Evolutionary conservation across 2,329 filamentous ascomycete genomes (phyloP).

Genomic region (Talaromyces verruculosus): DNA sequence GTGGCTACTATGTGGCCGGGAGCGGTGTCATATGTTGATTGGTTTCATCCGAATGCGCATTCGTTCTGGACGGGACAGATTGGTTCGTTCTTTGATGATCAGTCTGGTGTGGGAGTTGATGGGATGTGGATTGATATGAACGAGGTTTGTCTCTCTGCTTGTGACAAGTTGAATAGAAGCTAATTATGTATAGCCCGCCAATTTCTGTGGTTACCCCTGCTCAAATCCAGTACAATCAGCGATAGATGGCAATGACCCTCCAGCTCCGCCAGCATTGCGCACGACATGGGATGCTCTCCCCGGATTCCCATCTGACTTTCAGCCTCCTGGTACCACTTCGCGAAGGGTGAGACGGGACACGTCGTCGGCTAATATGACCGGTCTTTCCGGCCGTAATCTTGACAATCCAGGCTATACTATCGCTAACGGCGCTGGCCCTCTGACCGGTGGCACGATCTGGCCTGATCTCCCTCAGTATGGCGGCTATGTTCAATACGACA

Average conservation of each 20-base stretch:
- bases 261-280: constrained; percentile 62
- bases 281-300: constrained; percentile 66
- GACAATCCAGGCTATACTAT: constrained; percentile 66
- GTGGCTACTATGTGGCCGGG: constrained; percentile 74
- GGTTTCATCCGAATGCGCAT: constrained; percentile 66
- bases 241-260: constrained; percentile 49
- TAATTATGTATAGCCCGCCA: constrained; percentile 36
- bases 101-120: constrained; percentile 70
- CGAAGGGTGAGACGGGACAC: neutral
- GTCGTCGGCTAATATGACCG: constrained; percentile 32
- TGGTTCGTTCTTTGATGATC: constrained; percentile 60
- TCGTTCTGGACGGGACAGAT: constrained; percentile 71
- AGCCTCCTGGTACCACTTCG: constrained; percentile 47
- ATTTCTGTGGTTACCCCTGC: constrained; percentile 59
- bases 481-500: constrained; percentile 69
- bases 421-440: constrained; percentile 57
- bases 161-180: neutral
- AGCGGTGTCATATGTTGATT: constrained; percentile 70
- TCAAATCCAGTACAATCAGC: constrained; percentile 54
- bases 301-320: constrained; percentile 68
- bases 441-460: constrained; percentile 60
- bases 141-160: constrained; percentile 39
- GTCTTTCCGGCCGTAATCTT: constrained; percentile 63
- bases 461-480: constrained; percentile 65
- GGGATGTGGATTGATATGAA: constrained; percentile 77